Base-by-base conservation (phyloP, 1,284 basidiomycete species). In the Omphalotus olearius region DNA sequence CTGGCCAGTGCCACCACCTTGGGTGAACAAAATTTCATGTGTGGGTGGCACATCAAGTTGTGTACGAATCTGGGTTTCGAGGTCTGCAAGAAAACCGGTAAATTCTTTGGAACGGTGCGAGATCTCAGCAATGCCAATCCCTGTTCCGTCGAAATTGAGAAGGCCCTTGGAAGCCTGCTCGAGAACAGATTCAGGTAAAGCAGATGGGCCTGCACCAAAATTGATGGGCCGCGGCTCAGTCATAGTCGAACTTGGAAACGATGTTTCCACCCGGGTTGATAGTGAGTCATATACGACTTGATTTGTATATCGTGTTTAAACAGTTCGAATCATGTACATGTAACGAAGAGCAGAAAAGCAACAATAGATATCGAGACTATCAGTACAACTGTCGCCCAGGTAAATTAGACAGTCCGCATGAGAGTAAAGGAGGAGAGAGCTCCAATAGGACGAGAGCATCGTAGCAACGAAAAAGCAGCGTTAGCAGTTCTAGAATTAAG, bases 21-120 rank as follows among this genome's bases (percentile, higher is more conserved):
- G 94, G 42, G 90, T 82, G 74, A 97, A 95, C 46, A 98, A 78
- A 62, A 98, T 80, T 43, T 80, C 75, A 70, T 97, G 93, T n/a
- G 85, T 87, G 47, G 80, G 68, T 6, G 94, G 94, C 18, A 98
- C 84, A 14, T 78, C 70, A 54, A 97, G 84, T 60, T 93, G 84
- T 9, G 70, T 74, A 56, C 91, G 83, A 56, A 91, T 81, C 65
- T 82, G 79, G 44, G 72, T 66, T 65, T 91, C 88, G 59, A 91
- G 78, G 40, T 79, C 73, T 55, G 76, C 71, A 58, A 93, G 69
- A 66, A 88, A 88, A 14, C 76, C 72, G 52, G 80, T 79, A 69
- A 98, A 98, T 60, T 93, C 88, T 62, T 89, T 85, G 39, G 92
- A 93, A 57, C 94, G 88, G 68, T 98, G 94, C 1, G 91, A 94